Conservation (phyloP, 768 basidiomycete species). For the Rubroboletus satanas region DNA sequence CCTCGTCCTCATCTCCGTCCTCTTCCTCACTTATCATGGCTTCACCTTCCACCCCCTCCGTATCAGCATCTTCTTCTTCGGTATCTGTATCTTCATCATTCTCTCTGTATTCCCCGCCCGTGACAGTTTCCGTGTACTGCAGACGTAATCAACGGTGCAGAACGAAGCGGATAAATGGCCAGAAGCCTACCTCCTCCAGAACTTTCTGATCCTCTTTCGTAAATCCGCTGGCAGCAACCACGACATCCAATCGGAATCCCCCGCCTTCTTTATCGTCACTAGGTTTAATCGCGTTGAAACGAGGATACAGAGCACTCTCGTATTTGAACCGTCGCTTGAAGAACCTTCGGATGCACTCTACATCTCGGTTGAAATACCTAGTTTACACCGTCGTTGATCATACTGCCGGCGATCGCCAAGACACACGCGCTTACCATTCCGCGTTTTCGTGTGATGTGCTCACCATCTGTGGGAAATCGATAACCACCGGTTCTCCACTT, state of each 20-base stretch:
- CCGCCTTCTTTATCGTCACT: constrained; percentile 39
- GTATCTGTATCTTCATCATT: constrained; percentile 28
- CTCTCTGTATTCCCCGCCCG: constrained; percentile 33
- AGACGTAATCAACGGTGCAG: constrained; percentile 22
- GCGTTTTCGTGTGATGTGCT: constrained; percentile 95
- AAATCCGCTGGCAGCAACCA: constrained; percentile 94
- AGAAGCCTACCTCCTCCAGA: constrained; percentile 71
- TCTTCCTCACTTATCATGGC: constrained; percentile 26
- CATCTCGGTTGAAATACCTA: constrained; percentile 99
- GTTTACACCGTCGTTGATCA: constrained; percentile 10
- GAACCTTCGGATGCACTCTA: constrained; percentile 92
- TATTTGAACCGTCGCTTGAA: constrained; percentile 90
- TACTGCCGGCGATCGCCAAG: constrained; percentile 11
- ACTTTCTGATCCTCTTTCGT: constrained; percentile 75
- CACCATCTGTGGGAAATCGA: constrained; percentile 99
- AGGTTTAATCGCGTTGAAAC: constrained; percentile 51
- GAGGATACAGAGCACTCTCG: constrained; percentile 85
- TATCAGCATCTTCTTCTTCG: constrained; percentile 37
- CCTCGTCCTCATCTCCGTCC: constrained; percentile 35
- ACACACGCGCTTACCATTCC: constrained; percentile 65
- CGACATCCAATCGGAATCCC: constrained; percentile 78
- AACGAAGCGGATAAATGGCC: constrained; percentile 16
- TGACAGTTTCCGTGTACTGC: constrained; percentile 65
- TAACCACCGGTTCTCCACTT: constrained; percentile 76
- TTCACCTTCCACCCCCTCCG: constrained; percentile 38